A percentile compares a stretch with the other conserved stretches of the same genome.
These are phyloP conservation scores for Alternaria panax DNA, from an alignment of 2,329 filamentous ascomycete species.

Conservation along the genomic window DNA sequence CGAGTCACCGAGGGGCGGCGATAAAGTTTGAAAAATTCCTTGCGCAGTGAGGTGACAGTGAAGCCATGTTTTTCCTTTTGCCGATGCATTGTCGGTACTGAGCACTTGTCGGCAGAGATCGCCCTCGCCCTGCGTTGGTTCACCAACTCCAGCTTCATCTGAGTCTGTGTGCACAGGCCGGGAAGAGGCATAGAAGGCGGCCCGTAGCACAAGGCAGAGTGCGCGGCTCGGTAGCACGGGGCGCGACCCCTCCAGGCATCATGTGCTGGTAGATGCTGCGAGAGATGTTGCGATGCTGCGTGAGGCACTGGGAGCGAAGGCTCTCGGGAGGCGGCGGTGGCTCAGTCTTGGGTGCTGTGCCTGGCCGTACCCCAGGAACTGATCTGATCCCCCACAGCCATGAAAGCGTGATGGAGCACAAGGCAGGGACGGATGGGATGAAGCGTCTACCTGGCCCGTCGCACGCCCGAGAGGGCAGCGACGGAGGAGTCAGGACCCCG, in stretches of 20 bases:
- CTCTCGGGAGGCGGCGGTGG: slow-evolving; percentile 10
- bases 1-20: slow-evolving; percentile 14
- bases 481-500: slow-evolving; percentile 1
- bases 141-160: slow-evolving; percentile 26
- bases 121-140: slow-evolving; percentile 18
- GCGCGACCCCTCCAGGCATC: slow-evolving; percentile 8
- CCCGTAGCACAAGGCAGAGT: slow-evolving; percentile 22
- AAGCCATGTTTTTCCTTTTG: slow-evolving; percentile 14
- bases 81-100: slow-evolving; percentile 15
- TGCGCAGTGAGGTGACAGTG: slow-evolving; percentile 15
- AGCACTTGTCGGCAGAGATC: slow-evolving; percentile 17
- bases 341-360: slow-evolving; percentile 25
- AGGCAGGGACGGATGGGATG: background rate
- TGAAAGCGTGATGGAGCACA: slow-evolving; percentile 16
- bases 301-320: slow-evolving; percentile 11
- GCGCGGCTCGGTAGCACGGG: slow-evolving; percentile 18
- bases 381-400: slow-evolving; percentile 28
- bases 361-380: slow-evolving; percentile 30
- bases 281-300: slow-evolving; percentile 26
- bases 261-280: slow-evolving; percentile 16
- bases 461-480: slow-evolving; percentile 16
- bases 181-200: slow-evolving; percentile 31
- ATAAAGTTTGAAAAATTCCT: slow-evolving; percentile 22
- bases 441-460: slow-evolving; percentile 4
- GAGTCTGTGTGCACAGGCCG: slow-evolving; percentile 17